Evolutionary conservation across 805 yeast genomes (phyloP), one percentile per base, ranked within the genome.

Genomic region (Hyphopichia homilentoma): DNA sequence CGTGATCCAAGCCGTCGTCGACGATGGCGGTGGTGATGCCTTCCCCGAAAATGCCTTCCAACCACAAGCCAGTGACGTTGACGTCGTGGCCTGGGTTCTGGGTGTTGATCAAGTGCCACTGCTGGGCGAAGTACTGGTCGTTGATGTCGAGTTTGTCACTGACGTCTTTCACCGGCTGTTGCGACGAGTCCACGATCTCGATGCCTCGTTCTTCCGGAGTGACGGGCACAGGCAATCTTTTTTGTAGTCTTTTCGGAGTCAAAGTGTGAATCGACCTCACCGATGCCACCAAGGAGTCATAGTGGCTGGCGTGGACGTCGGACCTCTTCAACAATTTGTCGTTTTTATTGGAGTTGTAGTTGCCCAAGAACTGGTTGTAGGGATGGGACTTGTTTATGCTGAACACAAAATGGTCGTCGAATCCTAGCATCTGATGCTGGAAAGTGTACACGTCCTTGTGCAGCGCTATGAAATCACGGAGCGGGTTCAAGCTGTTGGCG

Each of bases 1-100:
- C 84, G 52, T 74, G 80, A 60, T 93, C 98, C 17, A 93, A 58
- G 1, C 98, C 98, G 59, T 93, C 98, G 58, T 93, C 98, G 0
- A 93, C 83, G 24, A 93, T 73, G 2, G 97, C 96, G 1, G 89
- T 81, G 1, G 84, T 86, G 5, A 86, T 70, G 4, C 93, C 90
- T 22, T 69, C 57, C 1, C 98, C 98, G 0, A 93, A 82, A 35
- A 83, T 76, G 30, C 82, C 84, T 37, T 78, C 77, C 19, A 68
- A 64, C 98, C 98, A 93, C 8, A 87, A 78, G 0, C 84, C 88
- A 1, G 84, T 59, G 9, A 88, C 90, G 48, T 93, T 90, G 32
- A 93, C 78, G 55, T 90, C 97, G 48, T 86, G 71, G 0, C 95
- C 94, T 0, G 84, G 85, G 43, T 65, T 78, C 5, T 57, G 54